phyloP scores from a whole-genome alignment of 768 basidiomycete species.

The Nidularia pulvinata region DNA sequence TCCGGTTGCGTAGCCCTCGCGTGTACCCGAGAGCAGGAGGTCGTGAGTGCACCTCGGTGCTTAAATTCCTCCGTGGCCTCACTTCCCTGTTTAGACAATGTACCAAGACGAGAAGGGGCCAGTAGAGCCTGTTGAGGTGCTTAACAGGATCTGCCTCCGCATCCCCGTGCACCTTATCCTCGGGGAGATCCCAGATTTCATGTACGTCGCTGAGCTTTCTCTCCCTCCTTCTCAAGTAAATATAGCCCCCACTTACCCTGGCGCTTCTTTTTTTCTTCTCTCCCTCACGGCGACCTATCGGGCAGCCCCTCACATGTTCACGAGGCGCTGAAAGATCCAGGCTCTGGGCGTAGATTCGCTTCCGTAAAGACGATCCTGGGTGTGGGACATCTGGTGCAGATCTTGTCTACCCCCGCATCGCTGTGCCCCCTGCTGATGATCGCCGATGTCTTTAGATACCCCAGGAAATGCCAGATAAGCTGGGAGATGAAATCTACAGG shows the following conservation, averaged over 20 bases:
- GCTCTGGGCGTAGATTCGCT: slow-evolving; percentile 30
- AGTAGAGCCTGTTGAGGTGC: slow-evolving; percentile 45
- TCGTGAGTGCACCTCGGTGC: slow-evolving; percentile 32
- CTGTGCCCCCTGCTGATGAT: not conserved
- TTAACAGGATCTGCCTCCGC: slow-evolving; percentile 34
- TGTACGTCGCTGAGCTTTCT: slow-evolving; percentile 32
- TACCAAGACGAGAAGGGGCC: slow-evolving; percentile 59
- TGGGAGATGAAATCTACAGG: slow-evolving; percentile 16
- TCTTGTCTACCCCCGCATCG: not conserved
- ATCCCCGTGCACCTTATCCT: slow-evolving; percentile 56
- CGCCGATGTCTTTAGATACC: slow-evolving; percentile 15
- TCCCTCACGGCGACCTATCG: not conserved
- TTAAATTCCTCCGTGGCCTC: not conserved
- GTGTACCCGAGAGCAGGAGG: slow-evolving; percentile 64
- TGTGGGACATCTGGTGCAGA: slow-evolving; percentile 28
- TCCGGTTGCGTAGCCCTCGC: slow-evolving; percentile 43
- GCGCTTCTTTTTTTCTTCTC: not conserved
- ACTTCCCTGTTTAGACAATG: slow-evolving; percentile 45
- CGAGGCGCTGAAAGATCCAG: slow-evolving; percentile 27
- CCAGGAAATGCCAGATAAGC: slow-evolving; percentile 21
- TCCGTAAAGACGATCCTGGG: slow-evolving; percentile 20
- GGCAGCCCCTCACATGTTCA: slow-evolving; percentile 32
- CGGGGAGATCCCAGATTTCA: slow-evolving; percentile 48
- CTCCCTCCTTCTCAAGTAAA: not conserved
- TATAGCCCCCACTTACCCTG: too few species aligned